Evolutionary conservation across 2,329 filamentous ascomycete genomes (phyloP).

Genomic region (Hypoxylon sp.): DNA sequence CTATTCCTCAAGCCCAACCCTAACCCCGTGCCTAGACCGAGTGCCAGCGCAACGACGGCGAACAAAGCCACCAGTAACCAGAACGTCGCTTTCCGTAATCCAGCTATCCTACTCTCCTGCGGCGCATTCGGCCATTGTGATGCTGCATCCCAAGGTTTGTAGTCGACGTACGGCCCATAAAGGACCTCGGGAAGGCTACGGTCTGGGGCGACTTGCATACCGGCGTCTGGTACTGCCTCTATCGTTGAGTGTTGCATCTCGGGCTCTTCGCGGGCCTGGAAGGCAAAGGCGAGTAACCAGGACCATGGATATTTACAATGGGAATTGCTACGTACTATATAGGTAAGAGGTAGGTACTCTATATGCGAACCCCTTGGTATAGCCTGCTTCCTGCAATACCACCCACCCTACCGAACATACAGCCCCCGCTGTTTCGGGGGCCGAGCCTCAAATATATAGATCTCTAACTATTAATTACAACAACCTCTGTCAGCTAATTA

Average conservation of each 20-base stretch:
- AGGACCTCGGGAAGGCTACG: slow-evolving; percentile 17
- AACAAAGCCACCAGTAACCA: slow-evolving; percentile 26
- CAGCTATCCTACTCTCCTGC: slow-evolving; percentile 12
- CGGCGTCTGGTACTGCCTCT: slow-evolving; percentile 10
- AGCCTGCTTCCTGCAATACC: slow-evolving; percentile 12
- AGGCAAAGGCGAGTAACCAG: neutral
- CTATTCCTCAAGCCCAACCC: slow-evolving; percentile 26
- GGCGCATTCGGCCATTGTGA: neutral
- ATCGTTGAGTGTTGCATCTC: slow-evolving; percentile 31
- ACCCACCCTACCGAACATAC: slow-evolving; percentile 17
- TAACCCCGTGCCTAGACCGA: slow-evolving; percentile 27
- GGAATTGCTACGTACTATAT: slow-evolving; percentile 11
- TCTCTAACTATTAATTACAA: neutral
- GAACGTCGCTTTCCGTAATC: slow-evolving; percentile 23
- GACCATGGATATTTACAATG: slow-evolving; percentile 14
- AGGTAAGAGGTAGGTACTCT: neutral
- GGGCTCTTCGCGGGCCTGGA: neutral
- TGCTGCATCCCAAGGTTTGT: slow-evolving; percentile 12
- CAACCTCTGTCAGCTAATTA: neutral
- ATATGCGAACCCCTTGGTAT: slow-evolving; percentile 9
- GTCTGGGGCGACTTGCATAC: slow-evolving; percentile 20
- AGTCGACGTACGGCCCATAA: slow-evolving; percentile 10
- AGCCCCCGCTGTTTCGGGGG: slow-evolving; percentile 10
- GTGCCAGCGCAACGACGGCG: slow-evolving; percentile 22
- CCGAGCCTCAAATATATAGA: slow-evolving; percentile 1